phyloP scores from a whole-genome alignment of 2,329 filamentous ascomycete genomes.

The Dactylella cylindrospora region DNA sequence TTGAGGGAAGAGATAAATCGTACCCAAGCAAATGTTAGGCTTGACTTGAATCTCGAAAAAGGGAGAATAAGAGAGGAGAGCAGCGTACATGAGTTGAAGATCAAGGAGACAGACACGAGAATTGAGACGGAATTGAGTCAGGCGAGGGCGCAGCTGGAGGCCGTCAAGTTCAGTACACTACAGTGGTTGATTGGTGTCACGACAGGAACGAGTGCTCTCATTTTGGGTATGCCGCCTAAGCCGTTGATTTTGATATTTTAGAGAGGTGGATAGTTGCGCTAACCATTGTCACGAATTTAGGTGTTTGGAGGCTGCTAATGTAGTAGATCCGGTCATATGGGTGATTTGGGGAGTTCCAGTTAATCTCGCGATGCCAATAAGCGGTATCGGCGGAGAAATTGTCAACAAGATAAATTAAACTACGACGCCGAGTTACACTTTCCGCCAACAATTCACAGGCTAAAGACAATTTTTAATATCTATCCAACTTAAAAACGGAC shows the following conservation, averaged over 20 bases:
- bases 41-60: conserved; percentile 96
- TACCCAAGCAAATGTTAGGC: conserved; percentile 85
- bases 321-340: too few species aligned
- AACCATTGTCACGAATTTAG: conserved; percentile 1
- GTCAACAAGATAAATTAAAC: too few species aligned
- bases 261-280: background rate
- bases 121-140: conserved; percentile 97
- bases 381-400: too few species aligned
- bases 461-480: too few species aligned
- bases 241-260: background rate
- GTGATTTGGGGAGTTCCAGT: too few species aligned
- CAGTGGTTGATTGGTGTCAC: conserved; percentile 95
- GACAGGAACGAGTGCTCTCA: conserved; percentile 55
- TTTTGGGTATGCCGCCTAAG: conserved; percentile 27
- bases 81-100: conserved; percentile 93
- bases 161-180: conserved; percentile 95
- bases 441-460: too few species aligned
- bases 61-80: conserved; percentile 94
- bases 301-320: conserved; percentile 42
- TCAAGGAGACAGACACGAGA: conserved; percentile 97
- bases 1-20: conserved; percentile 90
- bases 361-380: too few species aligned
- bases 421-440: too few species aligned
- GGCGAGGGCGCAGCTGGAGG: conserved; percentile 85
- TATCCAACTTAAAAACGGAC: too few species aligned